Conservation (phyloP, 257 asterid species). For the Scutellaria minor region DNA sequence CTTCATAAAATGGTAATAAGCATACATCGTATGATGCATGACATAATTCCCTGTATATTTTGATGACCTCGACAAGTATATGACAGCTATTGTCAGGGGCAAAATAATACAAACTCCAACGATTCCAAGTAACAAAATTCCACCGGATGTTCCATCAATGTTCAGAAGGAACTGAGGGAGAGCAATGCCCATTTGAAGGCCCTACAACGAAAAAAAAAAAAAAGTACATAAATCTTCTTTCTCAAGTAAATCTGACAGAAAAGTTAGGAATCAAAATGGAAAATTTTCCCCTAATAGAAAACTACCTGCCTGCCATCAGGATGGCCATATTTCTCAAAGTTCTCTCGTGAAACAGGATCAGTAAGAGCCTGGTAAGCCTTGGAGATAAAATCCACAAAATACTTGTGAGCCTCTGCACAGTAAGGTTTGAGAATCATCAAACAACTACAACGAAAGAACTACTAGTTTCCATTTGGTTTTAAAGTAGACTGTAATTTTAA, state of each 20-base stretch:
- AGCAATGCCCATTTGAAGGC: constrained; percentile 98
- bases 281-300: constrained; percentile 20
- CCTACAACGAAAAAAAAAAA: constrained; percentile 49
- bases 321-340: constrained; percentile 97
- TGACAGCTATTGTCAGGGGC: constrained; percentile 88
- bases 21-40: constrained; percentile 90
- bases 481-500: constrained; percentile 29
- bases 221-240: constrained; percentile 28
- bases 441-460: constrained; percentile 29
- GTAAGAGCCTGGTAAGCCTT: constrained; percentile 99
- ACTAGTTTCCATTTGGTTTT: constrained; percentile 23
- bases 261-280: constrained; percentile 25
- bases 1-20: constrained; percentile 94
- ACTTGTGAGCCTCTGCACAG: constrained; percentile 86
- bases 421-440: constrained; percentile 36
- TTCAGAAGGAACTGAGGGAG: constrained; percentile 92
- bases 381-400: constrained; percentile 85
- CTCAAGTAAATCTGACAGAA: constrained; percentile 29
- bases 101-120: constrained; percentile 94
- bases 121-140: constrained; percentile 89
- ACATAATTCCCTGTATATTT: constrained; percentile 98
- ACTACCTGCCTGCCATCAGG: constrained; percentile 99
- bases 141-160: constrained; percentile 95
- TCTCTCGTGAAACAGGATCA: constrained; percentile 95
- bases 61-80: constrained; percentile 91